Conservation (phyloP, 352 stramenopile genomes). For the Pythium aristosporum region DNA sequence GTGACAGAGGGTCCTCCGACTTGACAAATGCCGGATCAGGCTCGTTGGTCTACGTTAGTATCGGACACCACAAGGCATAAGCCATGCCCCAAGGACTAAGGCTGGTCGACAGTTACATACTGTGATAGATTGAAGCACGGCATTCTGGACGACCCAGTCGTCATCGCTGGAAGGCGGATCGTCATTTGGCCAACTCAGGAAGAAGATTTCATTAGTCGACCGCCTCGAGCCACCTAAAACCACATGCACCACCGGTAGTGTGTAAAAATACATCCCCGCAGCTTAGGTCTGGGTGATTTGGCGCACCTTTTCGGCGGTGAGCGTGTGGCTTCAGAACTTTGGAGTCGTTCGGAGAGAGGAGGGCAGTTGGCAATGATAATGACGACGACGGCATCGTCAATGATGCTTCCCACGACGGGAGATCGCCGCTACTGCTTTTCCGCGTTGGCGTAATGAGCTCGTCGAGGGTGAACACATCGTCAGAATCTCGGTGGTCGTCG, state of each 20-base stretch:
- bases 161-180: conserved; percentile 5
- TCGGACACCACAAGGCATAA: neutral
- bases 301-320: neutral
- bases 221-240: neutral
- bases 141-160: conserved; percentile 7
- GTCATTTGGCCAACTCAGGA: neutral
- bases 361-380: conserved; percentile 7
- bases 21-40: neutral
- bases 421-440: neutral
- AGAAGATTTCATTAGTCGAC: neutral
- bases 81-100: neutral
- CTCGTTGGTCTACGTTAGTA: neutral
- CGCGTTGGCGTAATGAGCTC: conserved; percentile 13
- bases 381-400: neutral
- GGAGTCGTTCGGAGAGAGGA: conserved; percentile 22
- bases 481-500: neutral
- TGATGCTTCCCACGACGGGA: neutral
- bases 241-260: neutral
- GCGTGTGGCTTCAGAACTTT: conserved; percentile 2
- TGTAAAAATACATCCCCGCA: neutral
- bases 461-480: neutral
- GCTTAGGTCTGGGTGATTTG: no score
- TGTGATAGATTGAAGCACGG: neutral
- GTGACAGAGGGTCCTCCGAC: neutral
- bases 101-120: neutral